A percentile compares a stretch with the other conserved stretches of the same genome.
Evolutionary conservation across 768 basidiomycete genomes (phyloP).

Genomic region (Russula sp.): DNA sequence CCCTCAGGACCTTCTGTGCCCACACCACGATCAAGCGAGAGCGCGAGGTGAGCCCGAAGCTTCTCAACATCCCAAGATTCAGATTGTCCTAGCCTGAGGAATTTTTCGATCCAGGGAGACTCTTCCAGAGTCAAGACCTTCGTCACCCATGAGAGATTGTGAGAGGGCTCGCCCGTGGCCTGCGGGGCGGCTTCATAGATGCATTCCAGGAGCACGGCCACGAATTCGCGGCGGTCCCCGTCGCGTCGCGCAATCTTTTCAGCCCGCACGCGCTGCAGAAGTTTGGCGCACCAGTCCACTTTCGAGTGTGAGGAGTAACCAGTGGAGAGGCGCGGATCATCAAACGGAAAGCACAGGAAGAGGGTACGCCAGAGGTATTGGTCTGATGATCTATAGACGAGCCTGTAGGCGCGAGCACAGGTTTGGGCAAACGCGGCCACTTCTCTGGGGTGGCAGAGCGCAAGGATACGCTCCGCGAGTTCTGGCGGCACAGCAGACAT

Average conservation of each 20-base stretch:
- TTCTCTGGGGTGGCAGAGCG: slow-evolving; percentile 48
- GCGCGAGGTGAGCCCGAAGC: slow-evolving; percentile 40
- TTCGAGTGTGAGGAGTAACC: background rate
- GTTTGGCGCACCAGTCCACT: slow-evolving; percentile 14
- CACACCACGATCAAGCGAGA: slow-evolving; percentile 34
- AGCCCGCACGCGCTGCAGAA: slow-evolving; percentile 17
- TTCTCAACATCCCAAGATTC: slow-evolving; percentile 28
- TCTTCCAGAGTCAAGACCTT: background rate
- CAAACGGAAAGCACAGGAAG: slow-evolving; percentile 52
- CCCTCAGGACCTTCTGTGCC: slow-evolving; percentile 22
- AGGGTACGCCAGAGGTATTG: slow-evolving; percentile 63
- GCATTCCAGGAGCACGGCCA: slow-evolving; percentile 15
- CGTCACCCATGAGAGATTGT: slow-evolving; percentile 12
- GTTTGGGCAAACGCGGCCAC: slow-evolving; percentile 53
- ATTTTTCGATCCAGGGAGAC: slow-evolving; percentile 15
- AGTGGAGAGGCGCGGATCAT: slow-evolving; percentile 44
- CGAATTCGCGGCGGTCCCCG: slow-evolving; percentile 14
- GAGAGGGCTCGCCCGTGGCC: background rate
- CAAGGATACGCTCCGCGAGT: slow-evolving; percentile 49
- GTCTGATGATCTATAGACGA: slow-evolving; percentile 46
- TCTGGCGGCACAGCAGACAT: slow-evolving; percentile 43
- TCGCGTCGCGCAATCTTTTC: slow-evolving; percentile 12
- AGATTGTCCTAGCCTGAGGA: slow-evolving; percentile 34
- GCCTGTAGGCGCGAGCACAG: slow-evolving; percentile 38
- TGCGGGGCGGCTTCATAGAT: slow-evolving; percentile 5